phyloP scores from a whole-genome alignment of 1,284 basidiomycete species.

The Marasmius fiardii region DNA sequence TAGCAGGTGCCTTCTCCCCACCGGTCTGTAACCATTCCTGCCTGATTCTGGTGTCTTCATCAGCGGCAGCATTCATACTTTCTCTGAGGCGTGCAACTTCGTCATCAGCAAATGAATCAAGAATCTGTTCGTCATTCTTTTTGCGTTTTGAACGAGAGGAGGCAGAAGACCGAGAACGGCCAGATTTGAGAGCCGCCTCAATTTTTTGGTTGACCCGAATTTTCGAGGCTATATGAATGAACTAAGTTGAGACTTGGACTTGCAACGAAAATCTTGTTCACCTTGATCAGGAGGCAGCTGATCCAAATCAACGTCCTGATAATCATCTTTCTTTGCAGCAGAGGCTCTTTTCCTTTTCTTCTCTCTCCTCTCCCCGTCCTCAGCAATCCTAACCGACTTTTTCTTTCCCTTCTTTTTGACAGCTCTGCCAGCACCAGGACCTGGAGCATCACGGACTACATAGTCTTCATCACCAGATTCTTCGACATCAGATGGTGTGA shows the following conservation, averaged over 20 bases:
- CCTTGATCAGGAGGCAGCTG: constrained; percentile 72
- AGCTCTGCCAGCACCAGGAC: constrained; percentile 21
- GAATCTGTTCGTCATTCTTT: constrained; percentile 65
- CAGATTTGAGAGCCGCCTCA: constrained; percentile 82
- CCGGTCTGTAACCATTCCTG: constrained; percentile 31
- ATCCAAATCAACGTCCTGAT: constrained; percentile 57
- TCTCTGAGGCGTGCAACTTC: constrained; percentile 84
- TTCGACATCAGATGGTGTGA: constrained; percentile 26
- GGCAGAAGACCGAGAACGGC: constrained; percentile 41
- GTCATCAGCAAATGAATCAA: constrained; percentile 91
- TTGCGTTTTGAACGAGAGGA: constrained; percentile 67
- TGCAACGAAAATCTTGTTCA: constrained; percentile 27
- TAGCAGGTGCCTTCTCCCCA: constrained; percentile 70
- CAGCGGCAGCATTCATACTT: constrained; percentile 85
- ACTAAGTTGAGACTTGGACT: not conserved
- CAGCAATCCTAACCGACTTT: constrained; percentile 32
- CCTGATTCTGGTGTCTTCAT: constrained; percentile 84
- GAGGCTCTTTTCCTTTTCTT: constrained; percentile 47
- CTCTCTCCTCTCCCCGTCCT: constrained; percentile 39
- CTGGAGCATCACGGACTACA: constrained; percentile 26
- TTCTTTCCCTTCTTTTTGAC: constrained; percentile 32
- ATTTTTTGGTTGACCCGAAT: constrained; percentile 68
- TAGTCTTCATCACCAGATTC: constrained; percentile 73
- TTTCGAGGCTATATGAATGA: constrained; percentile 49
- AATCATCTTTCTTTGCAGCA: constrained; percentile 38